phyloP scores from a whole-genome alignment of 192 early-diverging fungal species.

The Backusella tuberculispora region DNA sequence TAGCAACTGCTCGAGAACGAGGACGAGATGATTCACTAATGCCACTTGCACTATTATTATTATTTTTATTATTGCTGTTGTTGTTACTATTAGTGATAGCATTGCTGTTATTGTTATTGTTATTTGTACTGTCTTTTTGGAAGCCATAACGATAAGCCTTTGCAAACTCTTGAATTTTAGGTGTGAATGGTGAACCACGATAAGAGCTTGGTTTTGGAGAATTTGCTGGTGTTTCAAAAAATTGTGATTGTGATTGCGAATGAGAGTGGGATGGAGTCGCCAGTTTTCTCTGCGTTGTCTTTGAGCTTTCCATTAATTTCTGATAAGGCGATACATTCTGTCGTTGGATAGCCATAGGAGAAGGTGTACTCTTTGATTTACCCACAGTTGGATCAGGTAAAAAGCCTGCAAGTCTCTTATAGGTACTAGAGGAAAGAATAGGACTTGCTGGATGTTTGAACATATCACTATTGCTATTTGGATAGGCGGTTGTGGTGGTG shows the following conservation, averaged over 20 bases:
- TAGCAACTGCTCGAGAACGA: background rate
- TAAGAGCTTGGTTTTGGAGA: slow-evolving; percentile 2
- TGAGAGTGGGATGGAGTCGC: background rate
- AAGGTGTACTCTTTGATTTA: slow-evolving; percentile 36
- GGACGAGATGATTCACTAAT: slow-evolving; percentile 2
- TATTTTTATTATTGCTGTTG: background rate
- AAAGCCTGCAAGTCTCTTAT: slow-evolving; percentile 21
- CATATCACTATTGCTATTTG: background rate
- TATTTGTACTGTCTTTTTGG: background rate
- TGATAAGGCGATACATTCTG: background rate
- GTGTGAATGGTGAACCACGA: slow-evolving; percentile 24
- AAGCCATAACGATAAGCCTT: slow-evolving; percentile 23
- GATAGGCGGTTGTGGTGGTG: background rate
- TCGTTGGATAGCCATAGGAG: slow-evolving; percentile 4
- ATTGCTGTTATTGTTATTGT: background rate
- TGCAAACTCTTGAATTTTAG: slow-evolving; percentile 17
- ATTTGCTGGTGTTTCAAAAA: background rate
- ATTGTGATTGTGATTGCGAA: background rate
- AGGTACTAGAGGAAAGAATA: slow-evolving; percentile 14
- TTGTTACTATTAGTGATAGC: background rate
- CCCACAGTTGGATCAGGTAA: slow-evolving; percentile 10
- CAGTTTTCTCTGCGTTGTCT: background rate
- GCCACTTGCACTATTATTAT: background rate
- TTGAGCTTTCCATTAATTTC: slow-evolving; percentile 14
- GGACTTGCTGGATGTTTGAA: background rate